Evolutionary conservation across 2,329 filamentous ascomycete species (phyloP).

Genomic region (Trichoderma asperellum): DNA sequence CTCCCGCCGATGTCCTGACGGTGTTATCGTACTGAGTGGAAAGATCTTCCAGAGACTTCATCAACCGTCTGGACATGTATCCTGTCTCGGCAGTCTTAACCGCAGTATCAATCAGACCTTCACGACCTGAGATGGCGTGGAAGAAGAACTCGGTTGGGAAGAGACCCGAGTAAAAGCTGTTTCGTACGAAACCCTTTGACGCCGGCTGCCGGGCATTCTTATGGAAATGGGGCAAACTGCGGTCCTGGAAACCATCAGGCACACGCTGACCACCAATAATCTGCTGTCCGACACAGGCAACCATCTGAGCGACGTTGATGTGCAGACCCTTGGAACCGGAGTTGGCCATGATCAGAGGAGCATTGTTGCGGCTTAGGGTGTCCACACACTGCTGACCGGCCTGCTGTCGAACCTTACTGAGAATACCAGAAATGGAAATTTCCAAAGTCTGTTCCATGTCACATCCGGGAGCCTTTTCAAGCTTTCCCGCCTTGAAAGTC

Average conservation of each 20-base stretch:
- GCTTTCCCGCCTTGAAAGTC: slow-evolving; percentile 75
- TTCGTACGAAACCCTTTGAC: slow-evolving; percentile 93
- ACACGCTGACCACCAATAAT: slow-evolving; percentile 95
- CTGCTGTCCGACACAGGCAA: slow-evolving; percentile 94
- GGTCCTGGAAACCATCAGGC: slow-evolving; percentile 92
- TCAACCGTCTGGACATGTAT: slow-evolving; percentile 96
- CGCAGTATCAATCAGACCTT: slow-evolving; percentile 97
- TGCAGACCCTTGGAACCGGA: slow-evolving; percentile 96
- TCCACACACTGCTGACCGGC: slow-evolving; percentile 90
- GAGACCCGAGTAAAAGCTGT: slow-evolving; percentile 95
- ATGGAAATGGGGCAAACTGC: slow-evolving; percentile 91
- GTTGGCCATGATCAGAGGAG: slow-evolving; percentile 94
- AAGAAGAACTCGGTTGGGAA: slow-evolving; percentile 93
- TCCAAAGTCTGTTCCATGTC: slow-evolving; percentile 92
- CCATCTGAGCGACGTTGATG: slow-evolving; percentile 99
- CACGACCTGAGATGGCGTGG: slow-evolving; percentile 97
- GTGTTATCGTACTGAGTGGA: slow-evolving; percentile 94
- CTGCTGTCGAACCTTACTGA: slow-evolving; percentile 88
- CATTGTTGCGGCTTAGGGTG: slow-evolving; percentile 87
- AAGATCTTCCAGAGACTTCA: slow-evolving; percentile 96
- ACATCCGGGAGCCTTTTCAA: slow-evolving; percentile 86
- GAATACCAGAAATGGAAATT: slow-evolving; percentile 84
- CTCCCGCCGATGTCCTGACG: slow-evolving; percentile 84
- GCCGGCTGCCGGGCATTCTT: slow-evolving; percentile 92
- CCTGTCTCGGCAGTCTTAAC: slow-evolving; percentile 99